Conservation (phyloP, 768 basidiomycete genomes). For the Amanita phalloides region DNA sequence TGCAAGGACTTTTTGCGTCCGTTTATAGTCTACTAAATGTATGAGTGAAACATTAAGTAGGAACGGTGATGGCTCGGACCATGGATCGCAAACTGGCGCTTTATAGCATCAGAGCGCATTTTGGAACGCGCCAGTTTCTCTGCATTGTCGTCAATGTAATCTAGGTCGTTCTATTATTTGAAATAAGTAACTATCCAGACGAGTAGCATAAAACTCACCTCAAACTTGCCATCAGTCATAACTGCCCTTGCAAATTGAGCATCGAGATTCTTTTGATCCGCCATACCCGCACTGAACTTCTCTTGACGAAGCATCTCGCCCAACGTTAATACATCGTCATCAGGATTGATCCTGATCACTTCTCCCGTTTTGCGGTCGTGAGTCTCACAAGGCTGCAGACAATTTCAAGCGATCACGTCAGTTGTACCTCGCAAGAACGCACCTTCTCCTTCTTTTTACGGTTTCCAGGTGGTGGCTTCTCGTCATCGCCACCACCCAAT, state of each 20-base stretch:
- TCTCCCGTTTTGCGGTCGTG: conserved; percentile 88
- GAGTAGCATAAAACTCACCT: conserved; percentile 33
- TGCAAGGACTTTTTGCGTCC: conserved; percentile 83
- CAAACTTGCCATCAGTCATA: conserved; percentile 79
- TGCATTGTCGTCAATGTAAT: conserved; percentile 96
- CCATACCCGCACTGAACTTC: conserved; percentile 76
- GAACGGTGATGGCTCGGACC: conserved; percentile 35
- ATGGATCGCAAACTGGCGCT: conserved; percentile 92
- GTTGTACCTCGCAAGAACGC: conserved; percentile 12
- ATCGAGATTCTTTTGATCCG: conserved; percentile 89
- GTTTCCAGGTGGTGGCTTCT: conserved; percentile 47
- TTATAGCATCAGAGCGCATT: conserved; percentile 95
- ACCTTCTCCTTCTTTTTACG: conserved; percentile 71
- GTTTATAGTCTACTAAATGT: conserved; percentile 70
- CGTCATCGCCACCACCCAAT: conserved; percentile 50
- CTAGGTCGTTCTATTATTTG: conserved; percentile 61
- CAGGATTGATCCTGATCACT: conserved; percentile 77
- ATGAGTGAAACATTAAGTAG: not conserved
- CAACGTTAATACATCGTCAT: conserved; percentile 79
- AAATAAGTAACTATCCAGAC: not conserved
- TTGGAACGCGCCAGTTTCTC: conserved; percentile 87
- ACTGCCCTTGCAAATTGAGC: conserved; percentile 83
- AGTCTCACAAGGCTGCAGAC: conserved; percentile 58
- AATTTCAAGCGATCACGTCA: not conserved
- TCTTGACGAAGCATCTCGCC: conserved; percentile 93